phyloP scores from a whole-genome alignment of 495 filamentous ascomycete genomes.

The Elasticomyces elasticus region DNA sequence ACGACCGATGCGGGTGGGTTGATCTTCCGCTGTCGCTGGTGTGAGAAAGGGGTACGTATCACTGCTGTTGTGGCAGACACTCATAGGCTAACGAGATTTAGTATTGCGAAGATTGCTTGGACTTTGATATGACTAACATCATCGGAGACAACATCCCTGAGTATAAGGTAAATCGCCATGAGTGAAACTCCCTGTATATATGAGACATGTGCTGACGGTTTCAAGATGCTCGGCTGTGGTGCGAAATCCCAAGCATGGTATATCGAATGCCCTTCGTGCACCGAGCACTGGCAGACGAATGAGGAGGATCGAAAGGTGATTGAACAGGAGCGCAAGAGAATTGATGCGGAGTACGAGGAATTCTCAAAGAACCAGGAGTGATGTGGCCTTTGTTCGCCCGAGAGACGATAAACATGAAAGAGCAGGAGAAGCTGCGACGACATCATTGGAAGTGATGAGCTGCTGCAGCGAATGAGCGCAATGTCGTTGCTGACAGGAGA shows the following conservation, averaged over 20 bases:
- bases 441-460: too few species aligned
- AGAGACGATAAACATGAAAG: neutral
- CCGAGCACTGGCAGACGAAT: conserved; percentile 9
- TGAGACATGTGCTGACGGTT: too few species aligned
- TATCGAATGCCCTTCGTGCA: conserved; percentile 17
- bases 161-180: conserved; percentile 16
- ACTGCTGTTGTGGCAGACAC: too few species aligned
- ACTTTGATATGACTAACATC: conserved; percentile 43
- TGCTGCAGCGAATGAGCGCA: too few species aligned
- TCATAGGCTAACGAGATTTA: too few species aligned
- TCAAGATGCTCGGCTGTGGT: conserved; percentile 38
- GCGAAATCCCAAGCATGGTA: conserved; percentile 40
- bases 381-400: neutral
- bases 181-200: conserved; percentile 43
- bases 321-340: neutral
- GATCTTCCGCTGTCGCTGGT: conserved; percentile 50
- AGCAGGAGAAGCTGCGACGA: neutral
- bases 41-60: conserved; percentile 44
- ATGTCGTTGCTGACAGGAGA: neutral
- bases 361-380: neutral
- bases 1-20: conserved; percentile 50
- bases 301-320: neutral
- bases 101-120: conserved; percentile 54
- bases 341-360: conserved; percentile 16
- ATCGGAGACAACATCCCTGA: conserved; percentile 44